Percentiles rank a stretch among this genome's conserved stretches.
Evolutionary conservation across 2,329 filamentous ascomycete species (phyloP).

Genomic region (Fusarium compactum): DNA sequence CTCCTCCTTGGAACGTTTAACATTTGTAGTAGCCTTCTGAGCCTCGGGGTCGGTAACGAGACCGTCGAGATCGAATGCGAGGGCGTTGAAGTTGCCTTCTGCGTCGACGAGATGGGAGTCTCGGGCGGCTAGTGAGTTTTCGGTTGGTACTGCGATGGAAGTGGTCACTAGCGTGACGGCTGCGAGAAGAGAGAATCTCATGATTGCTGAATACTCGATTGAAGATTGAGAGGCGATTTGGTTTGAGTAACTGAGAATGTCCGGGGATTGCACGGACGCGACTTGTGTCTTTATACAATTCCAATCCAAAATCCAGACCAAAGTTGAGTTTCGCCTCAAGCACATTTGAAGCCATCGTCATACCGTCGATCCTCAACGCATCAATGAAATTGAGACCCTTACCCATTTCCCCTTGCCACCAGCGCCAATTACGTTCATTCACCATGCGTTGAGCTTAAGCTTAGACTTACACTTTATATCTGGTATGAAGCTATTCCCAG

Average conservation of each 20-base stretch:
- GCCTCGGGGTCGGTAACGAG: not conserved
- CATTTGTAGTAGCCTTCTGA: not conserved
- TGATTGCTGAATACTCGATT: not conserved
- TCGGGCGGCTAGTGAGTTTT: not conserved
- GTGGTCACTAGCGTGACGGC: not conserved
- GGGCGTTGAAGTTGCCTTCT: not conserved
- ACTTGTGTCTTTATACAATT: conserved; percentile 2
- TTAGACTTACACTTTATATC: not conserved
- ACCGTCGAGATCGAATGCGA: not conserved
- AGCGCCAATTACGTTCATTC: not conserved
- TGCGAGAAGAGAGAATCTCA: conserved; percentile 5
- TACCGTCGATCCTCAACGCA: not conserved
- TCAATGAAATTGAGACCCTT: not conserved
- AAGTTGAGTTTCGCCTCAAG: not conserved
- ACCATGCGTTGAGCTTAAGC: not conserved
- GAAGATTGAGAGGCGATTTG: not conserved
- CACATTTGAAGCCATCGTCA: not conserved
- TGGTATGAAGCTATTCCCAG: conserved; percentile 16
- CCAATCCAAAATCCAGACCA: rapidly evolving
- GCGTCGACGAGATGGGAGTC: not conserved
- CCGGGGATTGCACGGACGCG: too few relatives aligned
- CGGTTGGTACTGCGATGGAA: conserved; percentile 7
- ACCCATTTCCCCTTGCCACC: not conserved
- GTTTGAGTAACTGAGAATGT: too few relatives aligned
- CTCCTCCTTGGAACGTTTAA: not conserved